A percentile compares a stretch with the other conserved stretches of the same genome.
phyloP scores from a whole-genome alignment of 169 alveolate genomes.

The Cryptosporidium andersoni region DNA sequence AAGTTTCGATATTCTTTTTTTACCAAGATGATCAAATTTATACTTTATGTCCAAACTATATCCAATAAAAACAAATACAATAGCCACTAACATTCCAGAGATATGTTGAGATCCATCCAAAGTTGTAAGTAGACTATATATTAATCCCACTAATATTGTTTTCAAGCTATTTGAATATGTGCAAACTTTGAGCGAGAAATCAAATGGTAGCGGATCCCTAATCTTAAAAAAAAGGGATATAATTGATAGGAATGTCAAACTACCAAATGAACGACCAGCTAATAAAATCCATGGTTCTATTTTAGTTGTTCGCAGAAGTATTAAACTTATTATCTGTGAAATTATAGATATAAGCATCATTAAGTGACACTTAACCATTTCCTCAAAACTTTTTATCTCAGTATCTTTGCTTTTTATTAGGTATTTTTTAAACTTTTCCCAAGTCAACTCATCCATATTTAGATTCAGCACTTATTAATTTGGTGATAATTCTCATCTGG shows the following conservation, averaged over 20 bases:
- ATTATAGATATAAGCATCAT: constrained; percentile 7
- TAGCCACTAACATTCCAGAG: constrained; percentile 4
- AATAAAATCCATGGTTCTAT: constrained; percentile 69
- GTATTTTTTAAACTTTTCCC: too few relatives aligned
- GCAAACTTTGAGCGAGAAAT: background rate
- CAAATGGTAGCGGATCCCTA: constrained; percentile 62
- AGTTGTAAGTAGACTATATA: constrained; percentile 17
- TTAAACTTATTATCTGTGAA: constrained; percentile 10
- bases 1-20: background rate
- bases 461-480: too few relatives aligned
- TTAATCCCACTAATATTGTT: background rate
- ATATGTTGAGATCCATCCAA: background rate
- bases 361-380: constrained; percentile 1
- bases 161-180: too few relatives aligned
- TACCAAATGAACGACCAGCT: constrained; percentile 43
- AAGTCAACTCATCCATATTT: too few relatives aligned
- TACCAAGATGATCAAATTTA: background rate
- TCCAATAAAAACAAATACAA: constrained; percentile 20
- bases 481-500: too few relatives aligned
- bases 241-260: constrained; percentile 21
- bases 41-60: constrained; percentile 3
- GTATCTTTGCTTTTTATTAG: background rate
- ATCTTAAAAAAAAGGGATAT: constrained; percentile 20
- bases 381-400: background rate
- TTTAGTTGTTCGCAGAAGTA: constrained; percentile 1